Evolutionary conservation across 2,329 filamentous ascomycete species (phyloP).

Genomic region (Microsporum canis): DNA sequence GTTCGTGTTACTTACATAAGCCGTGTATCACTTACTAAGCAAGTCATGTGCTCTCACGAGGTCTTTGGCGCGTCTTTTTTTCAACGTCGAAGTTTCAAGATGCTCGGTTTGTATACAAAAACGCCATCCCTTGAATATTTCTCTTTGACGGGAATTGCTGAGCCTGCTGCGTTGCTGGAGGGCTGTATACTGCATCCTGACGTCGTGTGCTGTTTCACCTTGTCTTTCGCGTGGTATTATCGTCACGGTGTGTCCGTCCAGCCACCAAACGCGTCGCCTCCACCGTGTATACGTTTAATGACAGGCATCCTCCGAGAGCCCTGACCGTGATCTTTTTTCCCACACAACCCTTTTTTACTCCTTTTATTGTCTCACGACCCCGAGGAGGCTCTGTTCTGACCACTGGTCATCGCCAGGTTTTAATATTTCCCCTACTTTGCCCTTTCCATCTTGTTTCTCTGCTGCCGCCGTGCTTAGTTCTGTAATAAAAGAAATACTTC

Average conservation of each 20-base stretch:
- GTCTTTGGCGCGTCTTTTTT: background rate
- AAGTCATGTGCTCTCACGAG: background rate
- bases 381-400: slow-evolving; percentile 6
- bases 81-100: background rate
- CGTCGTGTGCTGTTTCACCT: background rate
- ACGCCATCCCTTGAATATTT: background rate
- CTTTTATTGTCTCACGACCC: slow-evolving; percentile 2
- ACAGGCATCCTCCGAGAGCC: slow-evolving; percentile 9
- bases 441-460: background rate
- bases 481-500: background rate
- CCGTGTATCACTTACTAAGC: background rate
- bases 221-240: background rate
- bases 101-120: background rate
- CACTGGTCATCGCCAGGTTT: background rate
- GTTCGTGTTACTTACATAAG: background rate
- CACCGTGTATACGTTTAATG: slow-evolving; percentile 10
- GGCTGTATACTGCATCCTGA: background rate
- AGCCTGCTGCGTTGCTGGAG: background rate
- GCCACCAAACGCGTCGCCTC: slow-evolving; percentile 14
- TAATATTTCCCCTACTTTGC: background rate
- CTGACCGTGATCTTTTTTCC: slow-evolving; percentile 11
- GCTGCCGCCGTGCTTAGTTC: background rate
- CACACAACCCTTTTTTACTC: slow-evolving; percentile 5
- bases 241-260: slow-evolving; percentile 5
- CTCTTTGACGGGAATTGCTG: background rate